Evolutionary conservation across 2,329 filamentous ascomycete genomes (phyloP).

Genomic region (Neurospora sp.): DNA sequence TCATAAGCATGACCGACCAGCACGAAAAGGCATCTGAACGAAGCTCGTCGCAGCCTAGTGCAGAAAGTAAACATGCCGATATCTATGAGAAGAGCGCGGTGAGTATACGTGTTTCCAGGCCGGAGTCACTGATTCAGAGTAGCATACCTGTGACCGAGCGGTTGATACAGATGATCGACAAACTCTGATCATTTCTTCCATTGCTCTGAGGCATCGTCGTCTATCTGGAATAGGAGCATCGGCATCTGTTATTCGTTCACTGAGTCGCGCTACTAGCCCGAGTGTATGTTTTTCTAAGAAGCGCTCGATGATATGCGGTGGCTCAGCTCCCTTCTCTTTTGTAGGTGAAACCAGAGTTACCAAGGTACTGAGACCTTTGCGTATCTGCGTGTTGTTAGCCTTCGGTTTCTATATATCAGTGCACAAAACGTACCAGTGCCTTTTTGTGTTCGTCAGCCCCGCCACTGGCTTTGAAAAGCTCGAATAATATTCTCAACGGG

Average conservation of each 20-base stretch:
- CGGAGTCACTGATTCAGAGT: neutral
- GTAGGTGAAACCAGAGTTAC: constrained; percentile 19
- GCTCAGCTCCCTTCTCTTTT: constrained; percentile 31
- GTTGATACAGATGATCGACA: constrained; percentile 64
- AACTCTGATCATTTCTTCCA: constrained; percentile 78
- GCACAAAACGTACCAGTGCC: constrained; percentile 39
- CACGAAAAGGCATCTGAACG: constrained; percentile 70
- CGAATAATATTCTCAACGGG: constrained; percentile 30
- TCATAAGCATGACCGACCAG: constrained; percentile 70
- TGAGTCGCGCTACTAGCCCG: constrained; percentile 76
- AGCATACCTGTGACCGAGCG: constrained; percentile 71
- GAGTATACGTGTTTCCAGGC: neutral
- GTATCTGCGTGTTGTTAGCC: constrained; percentile 31
- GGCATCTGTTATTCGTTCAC: constrained; percentile 65
- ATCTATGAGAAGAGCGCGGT: constrained; percentile 45
- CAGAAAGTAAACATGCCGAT: constrained; percentile 82
- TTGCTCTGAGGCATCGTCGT: constrained; percentile 66
- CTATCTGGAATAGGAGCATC: constrained; percentile 57
- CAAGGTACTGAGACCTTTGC: constrained; percentile 38
- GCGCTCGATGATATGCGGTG: constrained; percentile 50
- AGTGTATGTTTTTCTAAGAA: constrained; percentile 81
- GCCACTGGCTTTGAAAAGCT: constrained; percentile 71
- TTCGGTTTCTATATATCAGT: neutral
- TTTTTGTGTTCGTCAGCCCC: constrained; percentile 53
- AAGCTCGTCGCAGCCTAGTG: constrained; percentile 65